A percentile compares a stretch with the other conserved stretches of the same genome.
Conservation (phyloP, 176 grass and related monocot species). For the Pontederia paniculata region DNA sequence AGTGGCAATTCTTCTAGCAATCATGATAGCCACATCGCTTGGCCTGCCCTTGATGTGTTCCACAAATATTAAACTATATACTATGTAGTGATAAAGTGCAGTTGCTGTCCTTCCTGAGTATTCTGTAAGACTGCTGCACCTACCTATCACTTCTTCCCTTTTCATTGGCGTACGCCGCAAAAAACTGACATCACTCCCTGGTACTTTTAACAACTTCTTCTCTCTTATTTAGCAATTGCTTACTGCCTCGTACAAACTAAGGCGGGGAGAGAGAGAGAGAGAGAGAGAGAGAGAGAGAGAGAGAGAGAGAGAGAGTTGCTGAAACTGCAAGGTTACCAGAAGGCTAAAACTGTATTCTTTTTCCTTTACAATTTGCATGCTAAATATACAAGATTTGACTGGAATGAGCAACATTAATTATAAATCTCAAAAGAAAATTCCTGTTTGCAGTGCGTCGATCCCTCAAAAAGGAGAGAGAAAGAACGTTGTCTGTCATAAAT, state of each 20-base stretch:
- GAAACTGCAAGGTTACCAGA: not conserved
- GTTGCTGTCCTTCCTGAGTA: no score
- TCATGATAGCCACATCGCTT: no score
- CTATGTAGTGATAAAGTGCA: no score
- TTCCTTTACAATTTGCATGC: no score
- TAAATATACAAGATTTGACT: no score
- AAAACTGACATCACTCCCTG: conserved; percentile 3
- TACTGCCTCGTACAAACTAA: not conserved
- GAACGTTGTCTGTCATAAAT: not conserved
- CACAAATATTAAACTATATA: no score
- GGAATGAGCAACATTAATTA: no score
- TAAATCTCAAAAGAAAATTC: not conserved
- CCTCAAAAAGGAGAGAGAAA: not conserved
- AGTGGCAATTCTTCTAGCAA: no score
- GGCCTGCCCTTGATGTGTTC: no score
- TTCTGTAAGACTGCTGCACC: not conserved
- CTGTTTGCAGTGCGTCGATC: not conserved
- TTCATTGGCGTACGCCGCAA: conserved; percentile 6
- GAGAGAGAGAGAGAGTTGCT: not conserved
- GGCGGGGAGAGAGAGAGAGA: not conserved
- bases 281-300: not conserved
- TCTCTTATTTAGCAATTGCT: not conserved
- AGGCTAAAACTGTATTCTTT: not conserved
- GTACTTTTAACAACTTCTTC: not conserved
- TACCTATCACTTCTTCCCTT: not conserved